Base-by-base conservation (phyloP, 352 stramenopile genomes). In the Blastocystis sp. region DNA sequence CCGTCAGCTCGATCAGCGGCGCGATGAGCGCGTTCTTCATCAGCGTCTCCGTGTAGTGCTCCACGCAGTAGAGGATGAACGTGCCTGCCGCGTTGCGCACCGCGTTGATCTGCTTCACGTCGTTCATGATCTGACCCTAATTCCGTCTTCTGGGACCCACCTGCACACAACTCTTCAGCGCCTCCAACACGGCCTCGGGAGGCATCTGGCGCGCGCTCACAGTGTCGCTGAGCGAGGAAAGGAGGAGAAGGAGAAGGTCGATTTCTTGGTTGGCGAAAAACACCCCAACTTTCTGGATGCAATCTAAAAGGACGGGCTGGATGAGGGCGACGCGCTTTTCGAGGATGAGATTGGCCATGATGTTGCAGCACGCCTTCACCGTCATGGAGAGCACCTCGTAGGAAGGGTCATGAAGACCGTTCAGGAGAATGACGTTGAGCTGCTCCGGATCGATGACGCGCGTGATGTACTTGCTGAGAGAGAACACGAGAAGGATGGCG, bases 401-500 rank as follows among this genome's bases (percentile, higher is more conserved):
- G 74, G 24, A n/a, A 13, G 74, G 6, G 61, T 85, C 74, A 19
- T 62, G 35, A 3, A 85, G 29, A 67, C 74, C 74, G 10, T 19
- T 16, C 4, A 67, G 41, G 74, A 85, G 74, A n/a, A 85, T 29
- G 3, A 12, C 41, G 61, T 85, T 85, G 50, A 85, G 37, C 12
- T 85, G n/a, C 21, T 62, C 45, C 41, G 41, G 35, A 29, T 29
- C 55, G 41, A 85, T 69, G 19, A 69, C 6, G 35, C 26, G 41
- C 4, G 51, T 61, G 29, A 62, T 31, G 60, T 85, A 69, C 13
- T 21, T 67, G 31, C 41, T 37, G 29, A 85, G n/a, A 26, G 74
- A 85, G 24, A 85, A 85, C 12, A 85, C n/a, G 26, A 85, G 74
- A 24, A 85, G 74, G 55, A 85, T 85, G 3, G 74, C 45, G 41